Evolutionary conservation across 176 grass and related monocot species (phyloP), one percentile per base, ranked within the genome.

Genomic region (Cymbopogon citratus): DNA sequence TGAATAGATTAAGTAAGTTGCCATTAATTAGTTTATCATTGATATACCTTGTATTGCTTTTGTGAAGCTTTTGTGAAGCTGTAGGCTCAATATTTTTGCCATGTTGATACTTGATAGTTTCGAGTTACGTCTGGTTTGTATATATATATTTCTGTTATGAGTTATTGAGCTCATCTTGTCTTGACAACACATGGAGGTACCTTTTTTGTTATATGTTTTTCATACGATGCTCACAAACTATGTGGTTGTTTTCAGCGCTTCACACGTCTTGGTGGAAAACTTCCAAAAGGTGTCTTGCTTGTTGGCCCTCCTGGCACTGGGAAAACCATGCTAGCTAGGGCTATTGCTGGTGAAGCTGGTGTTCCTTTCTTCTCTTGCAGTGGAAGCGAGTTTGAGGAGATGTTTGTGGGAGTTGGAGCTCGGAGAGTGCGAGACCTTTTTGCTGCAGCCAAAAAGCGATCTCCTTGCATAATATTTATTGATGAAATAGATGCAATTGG

Each of bases 291-390:
- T 84, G 92, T 98, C 61, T 75, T 98, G 72, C 85, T 98, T 76
- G 95, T 98, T 6, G 95, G 95, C 3, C 95, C 95, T 24, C 95
- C 95, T 85, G 95, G 95, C 48, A 98, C 95, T 52, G 95, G 95
- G 28, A 98, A 98, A 85, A 98, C 95, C 57, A 98, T 98, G 95
- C 11, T 98, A 72, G 92, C 95, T 57, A 92, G 95, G 85, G 95
- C 95, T 71, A 98, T 98, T 24, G 95, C 95, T 68, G 95, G 95
- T 43, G 95, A 98, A 89, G 95, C 95, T 11, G 83, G 88, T 43
- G 95, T 98, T 75, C 95, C 95, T 65, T 98, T 98, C 86, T 98
- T 98, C 81, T 98, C 95, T 9, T 94, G 95, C 86, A 94, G 88
- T 26, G 95, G 95, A 28, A 92, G 92, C 33, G 95, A 98, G 39